Evolutionary conservation across 257 asterid genomes (phyloP).

Genomic region (Osmanthus fragrans): DNA sequence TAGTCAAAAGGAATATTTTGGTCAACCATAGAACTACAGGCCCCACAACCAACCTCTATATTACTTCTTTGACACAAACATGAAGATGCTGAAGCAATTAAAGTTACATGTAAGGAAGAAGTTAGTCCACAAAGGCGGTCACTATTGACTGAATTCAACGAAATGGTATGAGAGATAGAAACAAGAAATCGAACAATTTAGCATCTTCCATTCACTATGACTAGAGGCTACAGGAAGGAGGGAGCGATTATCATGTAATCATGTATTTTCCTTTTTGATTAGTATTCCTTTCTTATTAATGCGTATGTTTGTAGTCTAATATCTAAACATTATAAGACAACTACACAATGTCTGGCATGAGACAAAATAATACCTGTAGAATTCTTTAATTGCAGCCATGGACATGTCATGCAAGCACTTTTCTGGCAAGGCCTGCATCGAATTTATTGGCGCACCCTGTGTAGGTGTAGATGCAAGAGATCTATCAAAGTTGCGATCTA

Average conservation of each 20-base stretch:
- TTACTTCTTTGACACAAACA: neutral
- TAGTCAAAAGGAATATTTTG: neutral
- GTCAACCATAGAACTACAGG: neutral
- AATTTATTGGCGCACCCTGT: conserved; percentile 20
- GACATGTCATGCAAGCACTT: conserved; percentile 39
- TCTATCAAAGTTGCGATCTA: conserved; percentile 30
- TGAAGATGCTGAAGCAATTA: conserved; percentile 10
- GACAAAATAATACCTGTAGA: conserved; percentile 40
- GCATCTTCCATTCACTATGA: neutral
- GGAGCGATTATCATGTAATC: neutral
- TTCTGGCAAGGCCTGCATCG: conserved; percentile 29
- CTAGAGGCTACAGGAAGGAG: neutral
- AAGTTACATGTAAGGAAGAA: conserved; percentile 3
- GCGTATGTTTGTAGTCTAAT: neutral
- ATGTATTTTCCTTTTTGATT: neutral
- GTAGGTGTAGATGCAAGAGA: conserved; percentile 40
- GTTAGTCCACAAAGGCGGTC: neutral
- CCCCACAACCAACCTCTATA: conserved; percentile 7
- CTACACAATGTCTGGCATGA: neutral
- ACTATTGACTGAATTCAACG: neutral
- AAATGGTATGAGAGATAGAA: neutral
- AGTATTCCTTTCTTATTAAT: neutral
- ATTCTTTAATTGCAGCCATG: conserved; percentile 49
- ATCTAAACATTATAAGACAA: neutral
- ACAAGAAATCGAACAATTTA: neutral